Evolutionary conservation across 139 green algal genomes (phyloP).

Genomic region (Closterium sp.): DNA sequence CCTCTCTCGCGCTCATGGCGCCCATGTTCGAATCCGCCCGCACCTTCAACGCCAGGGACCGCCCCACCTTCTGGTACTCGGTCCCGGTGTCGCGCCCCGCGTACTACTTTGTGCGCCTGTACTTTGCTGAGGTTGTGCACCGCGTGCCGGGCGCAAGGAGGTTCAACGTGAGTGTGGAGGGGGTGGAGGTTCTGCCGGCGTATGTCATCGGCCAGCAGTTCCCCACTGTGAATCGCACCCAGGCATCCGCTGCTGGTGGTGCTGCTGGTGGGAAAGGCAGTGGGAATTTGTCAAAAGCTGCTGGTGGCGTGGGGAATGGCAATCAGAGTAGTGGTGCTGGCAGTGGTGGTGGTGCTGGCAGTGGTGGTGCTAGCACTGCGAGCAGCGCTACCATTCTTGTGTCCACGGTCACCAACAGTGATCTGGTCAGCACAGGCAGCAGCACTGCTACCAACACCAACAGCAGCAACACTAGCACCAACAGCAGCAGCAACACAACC

Average conservation of each 20-base stretch:
- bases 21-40: neutral
- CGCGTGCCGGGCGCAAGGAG: neutral
- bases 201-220: neutral
- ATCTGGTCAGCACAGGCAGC: neutral
- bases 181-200: neutral
- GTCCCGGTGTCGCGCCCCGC: neutral
- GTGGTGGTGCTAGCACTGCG: neutral
- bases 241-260: neutral
- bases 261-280: too few species aligned
- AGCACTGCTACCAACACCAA: neutral
- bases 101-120: conserved; percentile 31
- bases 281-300: too few species aligned
- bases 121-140: conserved; percentile 35
- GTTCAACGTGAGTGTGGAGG: conserved; percentile 34
- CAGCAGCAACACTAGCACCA: neutral
- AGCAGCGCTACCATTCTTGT: neutral
- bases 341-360: neutral
- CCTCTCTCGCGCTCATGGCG: neutral
- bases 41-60: neutral
- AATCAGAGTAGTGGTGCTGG: too few species aligned
- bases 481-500: neutral
- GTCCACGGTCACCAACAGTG: neutral
- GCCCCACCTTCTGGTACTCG: neutral
- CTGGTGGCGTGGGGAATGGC: too few species aligned
- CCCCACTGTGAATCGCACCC: neutral